Base-by-base conservation (phyloP, 192 early-diverging fungal genomes). In the Coemansia sp. region DNA sequence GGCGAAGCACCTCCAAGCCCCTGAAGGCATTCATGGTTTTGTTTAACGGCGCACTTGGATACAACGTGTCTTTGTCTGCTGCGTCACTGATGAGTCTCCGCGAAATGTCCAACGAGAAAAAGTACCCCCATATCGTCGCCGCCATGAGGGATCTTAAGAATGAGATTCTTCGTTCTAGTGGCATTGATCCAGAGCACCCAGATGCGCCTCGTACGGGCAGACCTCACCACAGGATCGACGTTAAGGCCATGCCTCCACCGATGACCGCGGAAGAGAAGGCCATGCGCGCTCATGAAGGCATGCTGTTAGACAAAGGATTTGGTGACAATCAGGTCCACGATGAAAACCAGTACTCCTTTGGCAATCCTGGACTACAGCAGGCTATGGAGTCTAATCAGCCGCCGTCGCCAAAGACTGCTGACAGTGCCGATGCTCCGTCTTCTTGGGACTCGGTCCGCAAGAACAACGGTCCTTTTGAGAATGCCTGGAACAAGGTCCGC, bases 41-140 rank as follows among this genome's bases (percentile, higher is more conserved):
- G 22, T 68, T 76, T 18, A 68, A 57, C 39, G 49, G 71, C 31
- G 20, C 69, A 0, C 73, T 76, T 33, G n/a, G 62, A 5, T 70
- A 63, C 33, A 52, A 61, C 50, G 31, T 72, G 20, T 18, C 22
- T 40, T 16, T 22, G 2, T 50, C 60, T 3, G 65, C 55, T n/a
- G 60, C 71, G 1, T 49, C 72, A 1, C 16, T 71, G 1, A 49
- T 20, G 52, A 40, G 62, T 46, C 33, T 83, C n/a, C 46, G 65
- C 0, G 72, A 77, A 34, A 64, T 83, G 10, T 70, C 68, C 22
- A 57, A 83, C 58, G 29, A 52, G 47, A 20, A 43, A 62, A 73
- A 73, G 47, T 83, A 83, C 62, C 80, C 80, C 12, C 62, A 74
- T 43, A 83, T 83, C 41, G 53, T 57, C 13, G 75, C 75, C 1